Percentiles rank a stretch among this genome's conserved stretches.
Conservation (phyloP, 208 protist genomes). For the Trypanosoma lewisi region DNA sequence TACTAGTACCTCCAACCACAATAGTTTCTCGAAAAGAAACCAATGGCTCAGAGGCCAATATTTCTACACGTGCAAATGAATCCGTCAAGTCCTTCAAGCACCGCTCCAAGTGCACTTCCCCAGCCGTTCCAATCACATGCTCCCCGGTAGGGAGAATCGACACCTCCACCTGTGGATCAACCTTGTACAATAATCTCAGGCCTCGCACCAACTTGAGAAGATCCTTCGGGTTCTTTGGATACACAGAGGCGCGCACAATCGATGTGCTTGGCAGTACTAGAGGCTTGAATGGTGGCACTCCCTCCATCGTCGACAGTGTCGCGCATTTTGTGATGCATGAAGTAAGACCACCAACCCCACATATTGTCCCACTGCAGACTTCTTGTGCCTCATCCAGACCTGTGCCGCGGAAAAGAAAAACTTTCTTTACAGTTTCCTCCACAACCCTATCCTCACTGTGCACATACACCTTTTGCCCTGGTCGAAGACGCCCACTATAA, state of each 20-base stretch:
- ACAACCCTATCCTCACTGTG: constrained; percentile 61
- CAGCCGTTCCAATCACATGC: constrained; percentile 94
- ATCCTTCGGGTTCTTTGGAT: constrained; percentile 84
- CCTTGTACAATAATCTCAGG: constrained; percentile 93
- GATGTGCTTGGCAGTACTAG: constrained; percentile 91
- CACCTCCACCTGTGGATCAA: constrained; percentile 94
- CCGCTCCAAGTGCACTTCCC: constrained; percentile 96
- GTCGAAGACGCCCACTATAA: constrained; percentile 93
- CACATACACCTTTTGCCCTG: constrained; percentile 87
- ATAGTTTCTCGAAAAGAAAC: constrained; percentile 90
- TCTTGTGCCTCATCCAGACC: constrained; percentile 85
- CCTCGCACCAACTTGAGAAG: constrained; percentile 72
- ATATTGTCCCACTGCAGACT: constrained; percentile 83
- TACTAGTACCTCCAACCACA: constrained; percentile 35
- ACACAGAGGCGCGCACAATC: constrained; percentile 96
- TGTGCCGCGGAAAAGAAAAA: constrained; percentile 94
- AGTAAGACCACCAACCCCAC: constrained; percentile 94
- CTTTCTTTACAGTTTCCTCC: constrained; percentile 52
- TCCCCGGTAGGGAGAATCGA: constrained; percentile 94
- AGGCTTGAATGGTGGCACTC: constrained; percentile 77
- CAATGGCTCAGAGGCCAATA: constrained; percentile 83
- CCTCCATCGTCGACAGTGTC: constrained; percentile 78
- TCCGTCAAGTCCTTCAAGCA: constrained; percentile 94
- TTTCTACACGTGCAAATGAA: constrained; percentile 83
- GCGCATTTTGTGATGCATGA: constrained; percentile 93